Percentiles rank a stretch among this genome's conserved stretches.
Conservation (phyloP, 2,329 filamentous ascomycete species). For the Pseudomassariella vexata region DNA sequence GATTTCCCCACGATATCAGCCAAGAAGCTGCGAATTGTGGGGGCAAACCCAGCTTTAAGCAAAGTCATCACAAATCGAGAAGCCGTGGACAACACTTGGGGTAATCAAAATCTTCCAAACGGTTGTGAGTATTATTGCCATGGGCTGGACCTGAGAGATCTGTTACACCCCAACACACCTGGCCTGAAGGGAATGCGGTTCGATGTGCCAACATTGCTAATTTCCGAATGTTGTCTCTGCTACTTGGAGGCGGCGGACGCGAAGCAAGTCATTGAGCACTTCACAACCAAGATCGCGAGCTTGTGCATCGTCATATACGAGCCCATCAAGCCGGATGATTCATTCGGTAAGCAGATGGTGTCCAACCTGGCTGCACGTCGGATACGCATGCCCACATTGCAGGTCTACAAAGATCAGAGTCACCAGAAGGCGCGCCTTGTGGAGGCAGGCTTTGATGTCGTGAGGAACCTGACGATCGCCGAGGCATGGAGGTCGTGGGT, state of each 20-base stretch:
- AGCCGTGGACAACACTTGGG: constrained; percentile 32
- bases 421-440: constrained; percentile 65
- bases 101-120: constrained; percentile 26
- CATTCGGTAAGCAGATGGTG: constrained; percentile 90
- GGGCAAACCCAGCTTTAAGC: constrained; percentile 38
- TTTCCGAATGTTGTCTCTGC: constrained; percentile 94
- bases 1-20: constrained; percentile 76
- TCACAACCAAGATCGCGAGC: constrained; percentile 44
- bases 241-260: constrained; percentile 70
- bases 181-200: constrained; percentile 40
- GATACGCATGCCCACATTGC: constrained; percentile 79
- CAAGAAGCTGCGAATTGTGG: constrained; percentile 54
- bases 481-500: constrained; percentile 77
- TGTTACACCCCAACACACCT: constrained; percentile 28
- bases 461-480: constrained; percentile 38
- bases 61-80: constrained; percentile 24
- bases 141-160: constrained; percentile 63
- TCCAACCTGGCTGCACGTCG: constrained; percentile 77
- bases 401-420: constrained; percentile 60
- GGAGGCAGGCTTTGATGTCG: constrained; percentile 56
- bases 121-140: constrained; percentile 50
- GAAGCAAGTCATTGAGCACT: constrained; percentile 57
- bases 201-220: constrained; percentile 69
- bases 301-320: constrained; percentile 75
- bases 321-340: constrained; percentile 74